These are phyloP conservation scores for Penicillium concentricum DNA, from an alignment of 2,329 filamentous ascomycete genomes.

Conservation along the genomic window DNA sequence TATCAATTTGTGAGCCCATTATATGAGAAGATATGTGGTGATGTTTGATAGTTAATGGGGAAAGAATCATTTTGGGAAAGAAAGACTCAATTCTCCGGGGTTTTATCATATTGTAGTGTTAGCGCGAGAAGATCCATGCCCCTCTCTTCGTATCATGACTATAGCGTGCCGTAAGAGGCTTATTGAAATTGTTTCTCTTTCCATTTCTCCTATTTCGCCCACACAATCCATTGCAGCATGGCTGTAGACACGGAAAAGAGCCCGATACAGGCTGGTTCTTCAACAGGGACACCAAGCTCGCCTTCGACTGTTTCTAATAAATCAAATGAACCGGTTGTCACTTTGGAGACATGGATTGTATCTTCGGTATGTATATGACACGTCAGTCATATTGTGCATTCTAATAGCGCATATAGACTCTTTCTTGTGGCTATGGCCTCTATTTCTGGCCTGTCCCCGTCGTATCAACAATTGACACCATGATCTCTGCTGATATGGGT, in stretches of 20 bases:
- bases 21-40: not conserved
- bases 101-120: not conserved
- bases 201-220: not conserved
- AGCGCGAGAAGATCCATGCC: not conserved
- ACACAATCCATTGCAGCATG: not conserved
- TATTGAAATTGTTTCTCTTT: not conserved
- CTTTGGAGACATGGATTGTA: conserved; percentile 30
- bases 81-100: not conserved
- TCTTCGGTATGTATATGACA: conserved; percentile 14
- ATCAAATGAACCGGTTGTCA: conserved; percentile 18
- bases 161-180: not conserved
- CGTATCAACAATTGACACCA: conserved; percentile 27
- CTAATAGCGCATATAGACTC: conserved; percentile 20
- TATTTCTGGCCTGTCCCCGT: conserved; percentile 36
- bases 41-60: not conserved
- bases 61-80: not conserved
- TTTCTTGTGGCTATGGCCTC: conserved; percentile 35
- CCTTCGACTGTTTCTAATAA: conserved; percentile 2
- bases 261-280: not conserved
- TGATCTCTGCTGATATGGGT: conserved; percentile 29
- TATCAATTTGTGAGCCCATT: conserved; percentile 15
- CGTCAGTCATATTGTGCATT: not conserved
- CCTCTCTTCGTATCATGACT: not conserved
- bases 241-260: conserved; percentile 8
- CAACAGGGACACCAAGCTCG: conserved; percentile 2